Conservation (phyloP, 345 rosid species). For the Triadica sebifera region DNA sequence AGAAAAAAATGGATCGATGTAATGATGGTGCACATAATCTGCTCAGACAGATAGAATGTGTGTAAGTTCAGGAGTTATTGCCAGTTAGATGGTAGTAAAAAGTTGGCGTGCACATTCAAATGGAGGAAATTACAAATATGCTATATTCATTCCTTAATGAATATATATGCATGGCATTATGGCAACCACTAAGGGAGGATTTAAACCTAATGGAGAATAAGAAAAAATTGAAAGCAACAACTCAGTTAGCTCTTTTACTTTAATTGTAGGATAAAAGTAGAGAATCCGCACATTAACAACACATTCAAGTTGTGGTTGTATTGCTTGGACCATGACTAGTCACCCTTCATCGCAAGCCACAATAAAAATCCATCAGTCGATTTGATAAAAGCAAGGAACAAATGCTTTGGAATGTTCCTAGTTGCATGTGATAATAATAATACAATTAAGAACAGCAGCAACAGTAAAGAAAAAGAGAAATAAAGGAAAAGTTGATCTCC, state of each 20-base stretch:
- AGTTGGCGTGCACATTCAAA: not conserved
- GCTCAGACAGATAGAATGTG: not conserved
- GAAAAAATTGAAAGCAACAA: slow-evolving; percentile 24
- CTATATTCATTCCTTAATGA: not conserved
- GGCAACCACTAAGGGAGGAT: not conserved
- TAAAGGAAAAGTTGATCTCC: slow-evolving; percentile 33
- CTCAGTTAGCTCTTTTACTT: slow-evolving; percentile 17
- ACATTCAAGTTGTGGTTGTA: slow-evolving; percentile 23
- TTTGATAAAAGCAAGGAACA: slow-evolving; percentile 36
- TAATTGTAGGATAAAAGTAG: slow-evolving; percentile 24
- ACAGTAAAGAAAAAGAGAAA: slow-evolving; percentile 31
- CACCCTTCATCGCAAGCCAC: slow-evolving; percentile 21
- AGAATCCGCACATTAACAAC: slow-evolving; percentile 29
- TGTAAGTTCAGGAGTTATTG: not conserved
- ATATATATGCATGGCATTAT: not conserved
- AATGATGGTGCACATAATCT: not conserved
- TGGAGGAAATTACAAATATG: not conserved
- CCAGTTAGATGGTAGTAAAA: not conserved
- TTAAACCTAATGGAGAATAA: slow-evolving; percentile 6
- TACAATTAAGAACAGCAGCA: slow-evolving; percentile 18
- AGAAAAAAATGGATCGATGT: not conserved
- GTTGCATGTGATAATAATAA: slow-evolving; percentile 38
- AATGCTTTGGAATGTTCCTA: slow-evolving; percentile 56
- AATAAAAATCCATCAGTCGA: slow-evolving; percentile 21
- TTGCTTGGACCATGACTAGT: slow-evolving; percentile 30